Conservation (phyloP, 192 early-diverging fungal genomes). For the Umbelopsis ramanniana region DNA sequence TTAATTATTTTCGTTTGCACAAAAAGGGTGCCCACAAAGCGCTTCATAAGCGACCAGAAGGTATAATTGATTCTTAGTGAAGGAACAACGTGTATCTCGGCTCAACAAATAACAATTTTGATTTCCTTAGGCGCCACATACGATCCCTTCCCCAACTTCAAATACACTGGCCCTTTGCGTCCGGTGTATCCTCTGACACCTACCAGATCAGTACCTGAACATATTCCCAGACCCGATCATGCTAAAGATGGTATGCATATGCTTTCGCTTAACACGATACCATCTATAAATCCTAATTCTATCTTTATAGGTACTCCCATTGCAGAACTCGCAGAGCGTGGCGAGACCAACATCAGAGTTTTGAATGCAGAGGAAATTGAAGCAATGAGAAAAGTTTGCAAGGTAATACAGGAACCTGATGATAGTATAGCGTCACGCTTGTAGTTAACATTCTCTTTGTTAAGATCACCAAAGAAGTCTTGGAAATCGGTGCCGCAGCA, state of each 20-base stretch:
- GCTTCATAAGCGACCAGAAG: background rate
- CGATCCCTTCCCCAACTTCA: constrained; percentile 63
- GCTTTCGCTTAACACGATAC: background rate
- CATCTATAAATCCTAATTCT: constrained; percentile 36
- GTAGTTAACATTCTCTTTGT: background rate
- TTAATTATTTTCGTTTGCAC: background rate
- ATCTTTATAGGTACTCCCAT: constrained; percentile 62
- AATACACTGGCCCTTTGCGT: constrained; percentile 70
- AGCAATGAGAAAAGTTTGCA: constrained; percentile 79
- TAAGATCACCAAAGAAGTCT: constrained; percentile 84
- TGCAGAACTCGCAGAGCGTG: constrained; percentile 72
- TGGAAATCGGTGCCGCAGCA: constrained; percentile 83
- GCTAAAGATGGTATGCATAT: constrained; percentile 34
- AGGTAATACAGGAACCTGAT: constrained; percentile 51
- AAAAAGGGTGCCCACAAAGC: background rate
- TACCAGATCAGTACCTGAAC: constrained; percentile 61
- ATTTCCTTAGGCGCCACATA: constrained; percentile 38
- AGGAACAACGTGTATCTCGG: background rate
- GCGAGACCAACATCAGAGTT: constrained; percentile 68
- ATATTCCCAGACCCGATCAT: constrained; percentile 77
- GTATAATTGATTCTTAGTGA: background rate
- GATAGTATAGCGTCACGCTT: constrained; percentile 19
- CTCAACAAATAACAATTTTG: background rate
- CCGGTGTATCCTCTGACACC: constrained; percentile 79
- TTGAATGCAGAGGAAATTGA: constrained; percentile 77